phyloP scores from a whole-genome alignment of 2,329 filamentous ascomycete genomes.

The Davidsoniella virescens region DNA sequence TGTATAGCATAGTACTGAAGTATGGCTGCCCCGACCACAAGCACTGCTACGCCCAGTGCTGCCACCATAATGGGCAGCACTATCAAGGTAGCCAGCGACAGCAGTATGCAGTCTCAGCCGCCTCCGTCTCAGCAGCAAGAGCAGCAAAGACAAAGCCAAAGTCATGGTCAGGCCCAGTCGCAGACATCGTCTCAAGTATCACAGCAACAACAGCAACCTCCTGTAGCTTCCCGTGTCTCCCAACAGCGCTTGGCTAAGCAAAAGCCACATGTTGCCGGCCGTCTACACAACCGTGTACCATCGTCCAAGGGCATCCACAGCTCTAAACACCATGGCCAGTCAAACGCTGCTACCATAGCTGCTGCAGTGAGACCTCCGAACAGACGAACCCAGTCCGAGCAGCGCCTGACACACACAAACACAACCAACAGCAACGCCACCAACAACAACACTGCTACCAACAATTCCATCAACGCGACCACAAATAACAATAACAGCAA shows the following conservation, averaged over 20 bases:
- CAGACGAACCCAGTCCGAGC: conserved; percentile 10
- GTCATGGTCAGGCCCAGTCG: conserved; percentile 4
- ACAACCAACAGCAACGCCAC: neutral
- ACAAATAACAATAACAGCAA: neutral
- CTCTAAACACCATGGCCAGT: conserved; percentile 9
- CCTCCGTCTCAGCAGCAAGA: neutral
- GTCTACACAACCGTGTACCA: conserved; percentile 10
- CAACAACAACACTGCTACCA: neutral
- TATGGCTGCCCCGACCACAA: no score
- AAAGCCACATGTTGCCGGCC: conserved; percentile 11
- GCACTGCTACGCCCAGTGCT: neutral
- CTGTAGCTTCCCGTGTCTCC: conserved; percentile 7
- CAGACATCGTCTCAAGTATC: neutral
- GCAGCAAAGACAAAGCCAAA: neutral
- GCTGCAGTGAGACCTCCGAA: conserved; percentile 10
- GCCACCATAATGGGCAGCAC: neutral
- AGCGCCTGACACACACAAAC: conserved; percentile 3
- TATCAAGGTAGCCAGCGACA: neutral
- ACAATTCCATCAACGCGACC: neutral
- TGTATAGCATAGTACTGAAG: no score
- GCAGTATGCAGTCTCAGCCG: neutral
- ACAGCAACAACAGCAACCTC: neutral
- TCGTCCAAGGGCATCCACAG: conserved; percentile 11
- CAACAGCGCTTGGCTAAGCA: conserved; percentile 12
- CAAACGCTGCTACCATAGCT: conserved; percentile 3